Evolutionary conservation across 371 early-diverging fungal species (phyloP).

Genomic region (Mortierella sp.): DNA sequence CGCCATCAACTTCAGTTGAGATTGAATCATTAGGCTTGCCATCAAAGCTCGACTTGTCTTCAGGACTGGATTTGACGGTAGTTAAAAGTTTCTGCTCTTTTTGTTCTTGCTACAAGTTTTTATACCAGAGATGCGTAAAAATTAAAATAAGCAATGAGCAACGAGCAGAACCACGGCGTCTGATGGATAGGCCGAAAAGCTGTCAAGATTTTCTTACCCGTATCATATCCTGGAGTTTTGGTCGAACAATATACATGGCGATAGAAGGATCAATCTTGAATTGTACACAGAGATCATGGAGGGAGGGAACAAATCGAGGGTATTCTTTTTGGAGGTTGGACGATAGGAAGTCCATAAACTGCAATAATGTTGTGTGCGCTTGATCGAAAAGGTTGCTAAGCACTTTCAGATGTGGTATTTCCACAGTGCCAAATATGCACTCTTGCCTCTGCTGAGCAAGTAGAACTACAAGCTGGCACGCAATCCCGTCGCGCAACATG

Average conservation of each 20-base stretch:
- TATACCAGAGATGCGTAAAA: not conserved
- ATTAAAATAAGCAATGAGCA: no score
- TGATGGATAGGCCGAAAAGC: no score
- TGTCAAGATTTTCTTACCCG: not conserved
- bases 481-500: conserved; percentile 68
- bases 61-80: not conserved
- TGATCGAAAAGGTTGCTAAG: conserved; percentile 70
- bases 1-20: conserved; percentile 7
- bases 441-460: conserved; percentile 67
- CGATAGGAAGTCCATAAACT: conserved; percentile 75
- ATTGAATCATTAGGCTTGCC: not conserved
- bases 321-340: conserved; percentile 75
- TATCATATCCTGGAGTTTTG: conserved; percentile 64
- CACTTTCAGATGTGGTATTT: conserved; percentile 63
- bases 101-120: not conserved
- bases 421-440: conserved; percentile 59
- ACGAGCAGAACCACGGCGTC: no score
- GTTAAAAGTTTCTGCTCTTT: conserved; percentile 16
- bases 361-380: conserved; percentile 71
- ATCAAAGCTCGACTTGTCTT: conserved; percentile 4
- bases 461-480: conserved; percentile 68
- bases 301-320: conserved; percentile 67
- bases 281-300: conserved; percentile 65
- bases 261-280: conserved; percentile 79
- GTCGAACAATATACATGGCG: conserved; percentile 81